phyloP scores from a whole-genome alignment of 2,329 filamentous ascomycete species.

The Mariannaea elegans region DNA sequence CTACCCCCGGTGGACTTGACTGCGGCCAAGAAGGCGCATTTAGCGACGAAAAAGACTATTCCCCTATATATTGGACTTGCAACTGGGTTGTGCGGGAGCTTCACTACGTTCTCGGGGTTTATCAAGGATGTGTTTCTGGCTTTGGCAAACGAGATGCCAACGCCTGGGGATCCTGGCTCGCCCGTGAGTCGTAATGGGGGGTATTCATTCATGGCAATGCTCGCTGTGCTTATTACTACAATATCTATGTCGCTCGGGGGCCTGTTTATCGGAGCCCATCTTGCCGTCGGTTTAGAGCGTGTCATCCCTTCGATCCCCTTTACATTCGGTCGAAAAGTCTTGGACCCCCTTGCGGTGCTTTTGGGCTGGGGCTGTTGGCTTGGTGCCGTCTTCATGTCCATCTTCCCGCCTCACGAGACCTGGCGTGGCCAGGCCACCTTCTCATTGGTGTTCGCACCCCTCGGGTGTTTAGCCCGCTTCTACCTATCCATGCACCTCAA shows the following conservation, averaged over 20 bases:
- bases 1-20: constrained; percentile 46
- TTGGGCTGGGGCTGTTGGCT: constrained; percentile 81
- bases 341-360: constrained; percentile 71
- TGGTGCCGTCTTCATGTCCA: constrained; percentile 75
- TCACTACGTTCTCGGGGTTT: constrained; percentile 90
- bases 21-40: constrained; percentile 65
- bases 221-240: constrained; percentile 79
- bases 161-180: constrained; percentile 47
- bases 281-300: constrained; percentile 70
- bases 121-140: constrained; percentile 83
- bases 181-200: constrained; percentile 69
- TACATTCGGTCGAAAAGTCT: constrained; percentile 60
- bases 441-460: constrained; percentile 81
- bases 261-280: constrained; percentile 76
- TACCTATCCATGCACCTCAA: constrained; percentile 80
- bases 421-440: constrained; percentile 84
- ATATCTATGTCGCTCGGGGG: constrained; percentile 75
- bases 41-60: constrained; percentile 80
- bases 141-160: constrained; percentile 74
- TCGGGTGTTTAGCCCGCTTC: constrained; percentile 80
- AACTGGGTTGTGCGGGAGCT: constrained; percentile 88
- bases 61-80: constrained; percentile 88
- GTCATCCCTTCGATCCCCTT: constrained; percentile 70
- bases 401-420: constrained; percentile 74
- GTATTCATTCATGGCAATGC: constrained; percentile 82